Evolutionary conservation across 2,329 filamentous ascomycete species (phyloP).

Genomic region (Reticulascus tulasneorum): DNA sequence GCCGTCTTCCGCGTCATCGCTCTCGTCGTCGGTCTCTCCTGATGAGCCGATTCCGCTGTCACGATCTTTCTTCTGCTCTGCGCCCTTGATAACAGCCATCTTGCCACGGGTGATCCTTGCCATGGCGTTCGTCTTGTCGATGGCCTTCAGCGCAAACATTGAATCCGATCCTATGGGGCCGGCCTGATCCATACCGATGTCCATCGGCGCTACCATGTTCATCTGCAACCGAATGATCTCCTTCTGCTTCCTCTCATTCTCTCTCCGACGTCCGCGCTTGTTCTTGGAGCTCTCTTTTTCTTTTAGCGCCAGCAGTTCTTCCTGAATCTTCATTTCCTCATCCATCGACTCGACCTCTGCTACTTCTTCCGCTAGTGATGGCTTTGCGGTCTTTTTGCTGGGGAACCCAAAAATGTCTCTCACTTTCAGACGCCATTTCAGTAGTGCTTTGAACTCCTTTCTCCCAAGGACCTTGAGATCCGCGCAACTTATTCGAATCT

Average conservation of each 20-base stretch:
- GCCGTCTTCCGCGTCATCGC: conserved; percentile 75
- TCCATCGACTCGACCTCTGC: conserved; percentile 87
- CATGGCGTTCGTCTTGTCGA: conserved; percentile 71
- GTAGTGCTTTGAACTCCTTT: conserved; percentile 87
- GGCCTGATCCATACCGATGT: conserved; percentile 87
- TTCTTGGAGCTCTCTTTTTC: conserved; percentile 73
- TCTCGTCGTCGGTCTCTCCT: conserved; percentile 55
- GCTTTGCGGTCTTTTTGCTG: conserved; percentile 59
- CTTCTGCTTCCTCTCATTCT: conserved; percentile 91
- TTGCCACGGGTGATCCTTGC: conserved; percentile 70
- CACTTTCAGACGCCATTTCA: conserved; percentile 86
- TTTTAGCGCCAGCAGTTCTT: conserved; percentile 77
- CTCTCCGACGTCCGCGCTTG: conserved; percentile 78
- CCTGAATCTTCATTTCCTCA: conserved; percentile 85
- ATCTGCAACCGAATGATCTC: conserved; percentile 96
- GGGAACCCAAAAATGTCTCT: conserved; percentile 87
- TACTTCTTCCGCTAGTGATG: conserved; percentile 58
- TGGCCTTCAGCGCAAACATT: conserved; percentile 80
- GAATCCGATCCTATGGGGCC: conserved; percentile 74
- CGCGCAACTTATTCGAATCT: conserved; percentile 72
- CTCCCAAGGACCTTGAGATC: conserved; percentile 88
- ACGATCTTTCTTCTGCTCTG: conserved; percentile 51
- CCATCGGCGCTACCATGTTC: conserved; percentile 93
- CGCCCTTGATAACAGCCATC: conserved; percentile 65
- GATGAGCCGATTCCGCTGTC: conserved; percentile 56